Conservation (phyloP, 164 flowering plant genomes). For the Brasenia schreberi region DNA sequence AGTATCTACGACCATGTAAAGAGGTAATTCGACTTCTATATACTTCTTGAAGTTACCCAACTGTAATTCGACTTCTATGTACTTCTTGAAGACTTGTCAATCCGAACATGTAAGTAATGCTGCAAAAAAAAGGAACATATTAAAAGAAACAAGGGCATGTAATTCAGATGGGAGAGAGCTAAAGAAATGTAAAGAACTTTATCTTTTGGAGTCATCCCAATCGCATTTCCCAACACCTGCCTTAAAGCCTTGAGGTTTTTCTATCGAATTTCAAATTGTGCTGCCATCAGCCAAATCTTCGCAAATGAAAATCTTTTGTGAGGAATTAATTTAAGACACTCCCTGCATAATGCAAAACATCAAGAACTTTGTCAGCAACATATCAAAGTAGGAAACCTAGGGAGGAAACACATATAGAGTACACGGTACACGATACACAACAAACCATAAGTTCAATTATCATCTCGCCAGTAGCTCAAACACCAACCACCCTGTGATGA, state of each 20-base stretch:
- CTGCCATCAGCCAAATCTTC: conserved; percentile 85
- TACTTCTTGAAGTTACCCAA: conserved; percentile 76
- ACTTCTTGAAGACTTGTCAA: conserved; percentile 80
- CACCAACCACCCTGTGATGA: no score
- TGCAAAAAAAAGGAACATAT: background rate
- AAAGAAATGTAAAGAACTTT: conserved; percentile 33
- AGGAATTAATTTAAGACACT: conserved; percentile 71
- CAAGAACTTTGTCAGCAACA: no score
- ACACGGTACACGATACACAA: no score
- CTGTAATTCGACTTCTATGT: conserved; percentile 87
- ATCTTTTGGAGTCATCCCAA: conserved; percentile 91
- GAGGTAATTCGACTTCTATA: no score
- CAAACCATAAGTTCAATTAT: no score
- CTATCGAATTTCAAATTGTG: conserved; percentile 92
- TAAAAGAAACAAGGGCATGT: background rate
- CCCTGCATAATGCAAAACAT: conserved; percentile 24
- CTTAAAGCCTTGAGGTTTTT: conserved; percentile 68
- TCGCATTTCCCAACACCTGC: conserved; percentile 68
- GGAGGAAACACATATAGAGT: no score
- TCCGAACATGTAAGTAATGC: conserved; percentile 3
- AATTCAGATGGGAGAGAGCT: background rate
- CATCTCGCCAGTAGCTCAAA: no score
- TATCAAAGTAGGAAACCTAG: no score
- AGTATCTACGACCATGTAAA: no score
- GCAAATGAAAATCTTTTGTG: conserved; percentile 86